Conservation (phyloP, 768 basidiomycete species). For the Xerocomus potaroensis region DNA sequence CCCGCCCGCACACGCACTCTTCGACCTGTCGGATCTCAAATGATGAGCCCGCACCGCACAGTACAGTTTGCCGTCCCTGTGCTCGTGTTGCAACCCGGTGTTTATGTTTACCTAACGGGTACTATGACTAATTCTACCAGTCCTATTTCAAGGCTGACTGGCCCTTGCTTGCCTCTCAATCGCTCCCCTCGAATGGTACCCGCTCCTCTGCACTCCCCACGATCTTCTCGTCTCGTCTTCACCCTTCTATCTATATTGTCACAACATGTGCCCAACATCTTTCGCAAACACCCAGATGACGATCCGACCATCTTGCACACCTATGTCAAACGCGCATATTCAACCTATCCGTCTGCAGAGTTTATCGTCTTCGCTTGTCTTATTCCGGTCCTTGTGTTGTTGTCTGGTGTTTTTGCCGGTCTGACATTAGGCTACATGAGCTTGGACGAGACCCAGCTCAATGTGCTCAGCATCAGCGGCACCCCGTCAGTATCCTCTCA, state of each 20-base stretch:
- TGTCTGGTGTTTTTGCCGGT: constrained; percentile 88
- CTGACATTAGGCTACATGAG: constrained; percentile 91
- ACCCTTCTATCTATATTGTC: constrained; percentile 40
- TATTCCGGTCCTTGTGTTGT: constrained; percentile 78
- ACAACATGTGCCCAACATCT: constrained; percentile 42
- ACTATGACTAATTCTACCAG: background rate
- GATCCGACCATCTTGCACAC: constrained; percentile 20
- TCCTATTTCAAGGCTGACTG: background rate
- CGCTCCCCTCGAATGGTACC: constrained; percentile 36
- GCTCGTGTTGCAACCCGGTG: background rate
- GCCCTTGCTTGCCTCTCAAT: background rate
- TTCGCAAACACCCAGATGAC: constrained; percentile 19
- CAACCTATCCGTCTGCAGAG: constrained; percentile 15
- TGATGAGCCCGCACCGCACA: too few species aligned
- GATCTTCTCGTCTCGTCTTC: constrained; percentile 43
- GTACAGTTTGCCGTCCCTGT: too few species aligned
- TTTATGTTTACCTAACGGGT: background rate
- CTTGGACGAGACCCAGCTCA: constrained; percentile 87
- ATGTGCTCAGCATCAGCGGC: constrained; percentile 81
- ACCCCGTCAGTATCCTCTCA: constrained; percentile 54
- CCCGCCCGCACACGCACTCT: background rate
- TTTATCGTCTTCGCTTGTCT: constrained; percentile 48
- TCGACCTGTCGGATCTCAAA: too few species aligned
- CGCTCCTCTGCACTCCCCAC: constrained; percentile 28
- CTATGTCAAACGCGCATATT: constrained; percentile 30